A percentile compares a stretch with the other conserved stretches of the same genome.
Conservation (phyloP, 768 basidiomycete species). For the Cubamyces lactineus region DNA sequence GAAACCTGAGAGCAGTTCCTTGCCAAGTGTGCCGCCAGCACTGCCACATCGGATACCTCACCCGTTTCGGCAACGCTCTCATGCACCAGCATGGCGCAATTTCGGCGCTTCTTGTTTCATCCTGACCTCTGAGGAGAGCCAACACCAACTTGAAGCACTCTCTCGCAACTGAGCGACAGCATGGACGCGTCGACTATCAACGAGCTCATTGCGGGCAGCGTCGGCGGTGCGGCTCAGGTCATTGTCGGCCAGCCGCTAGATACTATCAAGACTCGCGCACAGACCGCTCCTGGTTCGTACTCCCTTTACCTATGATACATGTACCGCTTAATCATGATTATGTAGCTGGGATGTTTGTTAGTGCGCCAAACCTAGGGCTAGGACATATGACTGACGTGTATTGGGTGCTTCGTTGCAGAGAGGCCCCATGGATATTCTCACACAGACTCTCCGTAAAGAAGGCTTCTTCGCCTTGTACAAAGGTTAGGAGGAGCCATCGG, state of each 20-base stretch:
- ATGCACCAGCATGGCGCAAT: constrained; percentile 19
- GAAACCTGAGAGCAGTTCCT: too few species aligned
- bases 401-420: constrained; percentile 51
- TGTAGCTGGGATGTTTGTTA: constrained; percentile 85
- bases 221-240: constrained; percentile 94
- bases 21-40: neutral
- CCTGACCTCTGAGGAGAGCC: neutral
- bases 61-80: constrained; percentile 9
- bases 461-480: constrained; percentile 95
- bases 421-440: constrained; percentile 91
- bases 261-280: constrained; percentile 87
- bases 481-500: constrained; percentile 49
- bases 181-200: constrained; percentile 63
- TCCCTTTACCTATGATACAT: neutral
- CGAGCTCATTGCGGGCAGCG: constrained; percentile 85
- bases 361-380: constrained; percentile 34
- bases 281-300: constrained; percentile 78
- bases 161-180: neutral
- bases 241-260: constrained; percentile 93
- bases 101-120: neutral
- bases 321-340: neutral
- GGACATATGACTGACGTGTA: neutral
- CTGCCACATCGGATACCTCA: constrained; percentile 4
- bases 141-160: too few species aligned
- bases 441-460: constrained; percentile 81